Conservation (phyloP, 345 rosid species). For the Brassica juncea region DNA sequence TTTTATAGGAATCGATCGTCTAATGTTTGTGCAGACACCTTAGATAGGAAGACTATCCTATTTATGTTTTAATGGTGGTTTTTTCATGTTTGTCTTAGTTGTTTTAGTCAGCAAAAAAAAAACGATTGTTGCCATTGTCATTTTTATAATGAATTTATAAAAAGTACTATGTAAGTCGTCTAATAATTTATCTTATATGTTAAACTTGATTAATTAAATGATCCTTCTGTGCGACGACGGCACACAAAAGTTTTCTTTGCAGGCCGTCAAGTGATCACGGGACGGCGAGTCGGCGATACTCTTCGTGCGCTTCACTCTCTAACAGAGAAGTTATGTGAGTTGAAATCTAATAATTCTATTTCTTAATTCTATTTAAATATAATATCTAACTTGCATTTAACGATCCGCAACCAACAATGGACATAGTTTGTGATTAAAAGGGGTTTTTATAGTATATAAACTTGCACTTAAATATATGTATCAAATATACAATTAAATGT, state of each 20-base stretch:
- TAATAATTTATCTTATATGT: not conserved
- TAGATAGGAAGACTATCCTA: not conserved
- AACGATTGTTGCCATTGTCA: not conserved
- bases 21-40: not conserved
- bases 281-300: constrained; percentile 44
- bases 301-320: constrained; percentile 43
- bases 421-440: constrained; percentile 14
- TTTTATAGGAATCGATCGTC: not conserved
- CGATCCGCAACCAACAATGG: constrained; percentile 12
- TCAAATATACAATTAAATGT: constrained; percentile 2
- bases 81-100: not conserved
- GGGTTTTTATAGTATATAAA: not conserved
- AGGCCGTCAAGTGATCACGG: constrained; percentile 21
- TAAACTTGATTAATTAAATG: not conserved
- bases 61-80: not conserved
- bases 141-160: not conserved
- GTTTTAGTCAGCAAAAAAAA: not conserved
- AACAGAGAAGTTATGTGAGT: constrained; percentile 5
- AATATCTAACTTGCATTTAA: constrained; percentile 1
- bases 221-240: not conserved
- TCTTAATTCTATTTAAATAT: not conserved
- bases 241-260: constrained; percentile 21
- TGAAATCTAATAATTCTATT: not conserved
- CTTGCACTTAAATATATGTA: not conserved
- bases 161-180: not conserved